Evolutionary conservation across 257 asterid species (phyloP).

Genomic region (Przewalskia tangutica): DNA sequence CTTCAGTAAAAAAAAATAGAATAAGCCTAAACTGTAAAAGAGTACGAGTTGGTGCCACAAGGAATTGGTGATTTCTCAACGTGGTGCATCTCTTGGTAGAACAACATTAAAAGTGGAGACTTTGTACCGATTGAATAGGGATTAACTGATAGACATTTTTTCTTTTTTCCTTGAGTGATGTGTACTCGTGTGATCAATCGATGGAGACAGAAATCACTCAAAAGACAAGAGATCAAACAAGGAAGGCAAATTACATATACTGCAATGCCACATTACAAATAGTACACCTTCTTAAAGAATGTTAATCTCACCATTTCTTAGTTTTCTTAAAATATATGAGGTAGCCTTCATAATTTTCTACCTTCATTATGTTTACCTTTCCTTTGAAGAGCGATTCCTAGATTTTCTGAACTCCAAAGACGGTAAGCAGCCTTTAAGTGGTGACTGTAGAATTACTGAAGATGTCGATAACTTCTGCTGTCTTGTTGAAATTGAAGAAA

Average conservation of each 20-base stretch:
- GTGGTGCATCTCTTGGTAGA: not conserved
- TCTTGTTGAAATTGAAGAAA: slow-evolving; percentile 77
- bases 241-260: not conserved
- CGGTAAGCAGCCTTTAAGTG: slow-evolving; percentile 64
- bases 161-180: not conserved
- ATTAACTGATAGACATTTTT: not conserved
- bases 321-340: not conserved
- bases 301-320: not conserved
- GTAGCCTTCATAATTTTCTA: not conserved
- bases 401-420: slow-evolving; percentile 59
- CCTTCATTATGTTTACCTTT: slow-evolving; percentile 16
- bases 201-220: not conserved
- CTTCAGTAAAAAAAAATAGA: not conserved
- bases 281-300: slow-evolving; percentile 13
- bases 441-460: slow-evolving; percentile 62
- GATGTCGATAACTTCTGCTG: slow-evolving; percentile 70
- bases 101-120: not conserved
- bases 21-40: not conserved
- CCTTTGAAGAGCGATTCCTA: slow-evolving; percentile 44
- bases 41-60: not conserved
- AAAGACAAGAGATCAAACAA: not conserved
- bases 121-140: not conserved
- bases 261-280: not conserved
- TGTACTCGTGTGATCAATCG: not conserved
- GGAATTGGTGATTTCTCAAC: not conserved